A percentile compares a stretch with the other conserved stretches of the same genome.
Conservation (phyloP, 1,284 basidiomycete species). For the Leccinum pseudoinsigne region DNA sequence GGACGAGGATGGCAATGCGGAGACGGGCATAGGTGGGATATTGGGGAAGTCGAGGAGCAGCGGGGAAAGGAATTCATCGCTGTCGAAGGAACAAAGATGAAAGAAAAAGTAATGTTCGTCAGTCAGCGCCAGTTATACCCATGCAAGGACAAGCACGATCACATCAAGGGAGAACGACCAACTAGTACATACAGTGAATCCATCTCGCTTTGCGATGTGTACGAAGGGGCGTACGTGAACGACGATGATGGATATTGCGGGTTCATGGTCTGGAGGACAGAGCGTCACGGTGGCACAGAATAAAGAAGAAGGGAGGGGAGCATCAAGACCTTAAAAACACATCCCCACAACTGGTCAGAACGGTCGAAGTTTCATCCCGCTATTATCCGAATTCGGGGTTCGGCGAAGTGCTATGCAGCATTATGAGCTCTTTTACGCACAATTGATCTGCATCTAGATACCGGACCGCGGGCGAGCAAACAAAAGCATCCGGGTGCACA, state of each 20-base stretch:
- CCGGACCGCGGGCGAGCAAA: background rate
- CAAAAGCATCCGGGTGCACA: background rate
- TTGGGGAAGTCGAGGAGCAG: slow-evolving; percentile 6
- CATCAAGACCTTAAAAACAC: slow-evolving; percentile 12
- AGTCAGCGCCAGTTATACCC: background rate
- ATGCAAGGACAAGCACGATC: background rate
- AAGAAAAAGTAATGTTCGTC: background rate
- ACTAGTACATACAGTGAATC: slow-evolving; percentile 17
- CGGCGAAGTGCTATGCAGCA: slow-evolving; percentile 2
- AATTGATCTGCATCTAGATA: slow-evolving; percentile 3
- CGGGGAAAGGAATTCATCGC: slow-evolving; percentile 21
- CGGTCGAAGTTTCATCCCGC: slow-evolving; percentile 1
- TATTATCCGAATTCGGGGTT: slow-evolving; percentile 5
- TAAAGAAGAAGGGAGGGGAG: background rate
- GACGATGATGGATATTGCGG: background rate
- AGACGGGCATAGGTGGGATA: background rate
- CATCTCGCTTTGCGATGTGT: background rate
- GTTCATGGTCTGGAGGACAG: background rate
- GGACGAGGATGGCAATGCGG: background rate
- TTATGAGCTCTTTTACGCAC: background rate
- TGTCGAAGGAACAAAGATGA: background rate
- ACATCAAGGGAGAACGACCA: background rate
- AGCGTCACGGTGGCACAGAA: background rate
- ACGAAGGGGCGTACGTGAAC: background rate
- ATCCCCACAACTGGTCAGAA: background rate